A percentile compares a stretch with the other conserved stretches of the same genome.
Evolutionary conservation across 768 basidiomycete species (phyloP).

Genomic region (Kwoniella sp.): DNA sequence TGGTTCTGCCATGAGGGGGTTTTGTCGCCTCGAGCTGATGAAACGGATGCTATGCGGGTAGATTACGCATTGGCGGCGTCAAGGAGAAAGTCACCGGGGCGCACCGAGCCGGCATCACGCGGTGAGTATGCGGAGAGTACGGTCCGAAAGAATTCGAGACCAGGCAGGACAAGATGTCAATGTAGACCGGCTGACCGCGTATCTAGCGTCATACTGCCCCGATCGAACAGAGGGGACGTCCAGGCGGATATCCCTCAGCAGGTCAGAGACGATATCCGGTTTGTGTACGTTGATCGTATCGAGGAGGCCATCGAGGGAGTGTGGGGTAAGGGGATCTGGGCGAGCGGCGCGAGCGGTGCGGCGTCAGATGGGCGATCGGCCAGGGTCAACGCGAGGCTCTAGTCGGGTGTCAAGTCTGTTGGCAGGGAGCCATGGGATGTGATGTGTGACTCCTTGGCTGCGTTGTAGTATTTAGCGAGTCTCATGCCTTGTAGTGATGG

Average conservation of each 20-base stretch:
- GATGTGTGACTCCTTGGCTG: too few relatives aligned
- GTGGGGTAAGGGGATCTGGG: constrained; percentile 36
- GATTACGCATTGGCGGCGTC: constrained; percentile 69
- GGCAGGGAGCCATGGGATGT: too few relatives aligned
- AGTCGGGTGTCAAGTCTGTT: too few relatives aligned
- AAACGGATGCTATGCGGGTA: constrained; percentile 51
- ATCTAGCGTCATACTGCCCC: constrained; percentile 72
- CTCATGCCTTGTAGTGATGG: too few relatives aligned
- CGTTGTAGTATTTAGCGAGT: too few relatives aligned
- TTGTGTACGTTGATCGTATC: constrained; percentile 74
- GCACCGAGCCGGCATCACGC: constrained; percentile 72
- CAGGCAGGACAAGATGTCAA: too few relatives aligned
- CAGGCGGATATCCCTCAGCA: constrained; percentile 70
- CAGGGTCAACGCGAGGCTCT: too few relatives aligned
- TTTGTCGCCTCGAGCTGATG: not conserved
- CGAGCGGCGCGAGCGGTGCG: too few relatives aligned
- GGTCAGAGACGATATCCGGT: constrained; percentile 68
- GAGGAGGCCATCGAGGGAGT: constrained; percentile 74
- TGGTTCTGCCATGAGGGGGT: not conserved
- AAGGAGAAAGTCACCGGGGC: constrained; percentile 84
- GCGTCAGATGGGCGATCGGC: too few relatives aligned
- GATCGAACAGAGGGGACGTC: constrained; percentile 79
- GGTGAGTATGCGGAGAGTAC: constrained; percentile 13
- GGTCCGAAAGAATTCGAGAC: too few relatives aligned
- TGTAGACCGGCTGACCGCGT: too few relatives aligned